Base-by-base conservation (phyloP, 2,329 filamentous ascomycete species). In the Pyrenochaeta sp. region DNA sequence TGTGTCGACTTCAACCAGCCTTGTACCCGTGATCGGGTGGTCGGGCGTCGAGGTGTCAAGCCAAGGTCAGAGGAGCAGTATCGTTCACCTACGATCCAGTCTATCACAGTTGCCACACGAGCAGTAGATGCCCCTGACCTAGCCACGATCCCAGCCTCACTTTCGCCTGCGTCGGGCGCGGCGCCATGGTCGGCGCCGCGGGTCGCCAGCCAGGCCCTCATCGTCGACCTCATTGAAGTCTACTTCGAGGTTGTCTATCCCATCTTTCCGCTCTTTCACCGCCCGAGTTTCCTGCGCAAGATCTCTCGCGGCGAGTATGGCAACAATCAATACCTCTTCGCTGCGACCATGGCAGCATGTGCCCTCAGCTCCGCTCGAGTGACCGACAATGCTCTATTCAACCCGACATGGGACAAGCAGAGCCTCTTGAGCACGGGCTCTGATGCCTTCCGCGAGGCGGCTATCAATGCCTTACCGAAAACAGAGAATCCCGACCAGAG, bases 161-260 rank as follows among this genome's bases (percentile, higher is more conserved):
- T 30, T 1, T 30, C 28, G 28, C 28, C 28, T 30, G 28, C 28
- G 9, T 9, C 28, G 28, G 5, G 5, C 28, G 9, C 28, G 28
- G 9, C 28, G 28, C 9, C 28, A 3, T 58, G 55, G 66, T 66
- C 6, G 75, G 78, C 45, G 72, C 78, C 64, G 59, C 67, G 15
- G 50, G 69, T 32, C 72, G 77, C 52, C 84, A 83, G 67, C 80
- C 25, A 83, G 68, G 85, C 82, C 50, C 84, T 82, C 69, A 72
- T 74, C 27, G 81, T 48, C n/a, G 39, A 56, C 28, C 58, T 60
- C 8, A 45, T 57, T 13, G 53, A 60, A 22, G 40, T 60, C 22
- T 60, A 57, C 44, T 53, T 60, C 13, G 48, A 53, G 28, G 52
- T 60, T 8, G 54, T 56, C n/a, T 57, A 60, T 36, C 58, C 58